These are phyloP conservation scores for Lupinus albus DNA, from an alignment of 306 rosid species.

Conservation along the genomic window DNA sequence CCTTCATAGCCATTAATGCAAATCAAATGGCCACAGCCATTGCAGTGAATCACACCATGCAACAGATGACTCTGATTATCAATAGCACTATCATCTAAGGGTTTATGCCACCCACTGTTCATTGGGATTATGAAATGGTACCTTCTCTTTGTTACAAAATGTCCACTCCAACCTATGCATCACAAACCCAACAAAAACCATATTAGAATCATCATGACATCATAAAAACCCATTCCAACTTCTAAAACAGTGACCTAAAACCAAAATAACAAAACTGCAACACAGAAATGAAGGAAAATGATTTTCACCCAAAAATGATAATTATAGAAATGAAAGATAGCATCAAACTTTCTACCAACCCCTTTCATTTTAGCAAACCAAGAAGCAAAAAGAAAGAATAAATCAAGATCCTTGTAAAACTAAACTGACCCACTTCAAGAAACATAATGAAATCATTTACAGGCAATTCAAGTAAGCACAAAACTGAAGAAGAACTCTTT, in stretches of 20 bases:
- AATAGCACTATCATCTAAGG: constrained; percentile 56
- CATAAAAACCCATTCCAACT: constrained; percentile 25
- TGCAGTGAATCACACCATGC: constrained; percentile 78
- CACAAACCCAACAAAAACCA: constrained; percentile 11
- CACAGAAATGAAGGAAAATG: background rate
- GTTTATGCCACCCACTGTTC: constrained; percentile 73
- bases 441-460: background rate
- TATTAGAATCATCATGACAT: constrained; percentile 5
- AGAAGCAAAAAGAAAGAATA: background rate
- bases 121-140: constrained; percentile 79
- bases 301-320: too few species aligned
- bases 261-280: background rate
- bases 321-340: background rate
- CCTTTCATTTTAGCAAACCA: background rate
- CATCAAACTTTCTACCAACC: constrained; percentile 11
- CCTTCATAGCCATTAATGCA: constrained; percentile 81
- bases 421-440: background rate
- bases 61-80: constrained; percentile 65
- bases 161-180: constrained; percentile 82
- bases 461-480: background rate
- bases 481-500: too few species aligned
- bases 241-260: constrained; percentile 27
- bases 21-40: constrained; percentile 84
- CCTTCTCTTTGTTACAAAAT: constrained; percentile 72
- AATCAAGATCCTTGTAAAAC: constrained; percentile 22